Evolutionary conservation across 1,284 basidiomycete genomes (phyloP), one percentile per base, ranked within the genome.

Genomic region (Ceratobasidium papillatum): DNA sequence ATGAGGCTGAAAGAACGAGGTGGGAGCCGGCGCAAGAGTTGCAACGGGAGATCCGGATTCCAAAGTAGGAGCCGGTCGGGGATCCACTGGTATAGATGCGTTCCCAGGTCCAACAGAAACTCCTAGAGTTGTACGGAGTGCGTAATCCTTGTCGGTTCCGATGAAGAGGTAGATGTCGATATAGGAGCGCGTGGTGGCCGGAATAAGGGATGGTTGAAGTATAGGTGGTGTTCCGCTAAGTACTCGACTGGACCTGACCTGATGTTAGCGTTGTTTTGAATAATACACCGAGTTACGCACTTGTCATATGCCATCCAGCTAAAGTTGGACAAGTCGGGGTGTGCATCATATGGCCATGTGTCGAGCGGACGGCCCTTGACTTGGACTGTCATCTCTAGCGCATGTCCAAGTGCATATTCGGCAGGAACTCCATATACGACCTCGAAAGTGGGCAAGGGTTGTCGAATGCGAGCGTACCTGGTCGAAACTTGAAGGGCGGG

Each of bases 251-350:
- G 41, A 22, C 8, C 68, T 59, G 17, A 34, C 43, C 4, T 49
- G n/a, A 17, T 34, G 17, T 56, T 14, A 63, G 41, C 38, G 45
- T 19, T 27, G 2, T 25, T 3, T 5, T 2, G 19, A 17, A 17
- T 8, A 7, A 9, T 25, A 5, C 14, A 32, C 4, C 34, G 3
- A 7, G 17, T 19, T 45, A 14, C 25, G n/a, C 9, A 22, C 63
- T 30, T 34, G 49, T 71, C 68, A 27, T 59, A 71, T 17, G 12
- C 14, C 68, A 71, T 71, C 68, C 68, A 71, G 11, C 43, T 47
- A n/a, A 71, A 59, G 11, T 36, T 36, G 14, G 68, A 43, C 30
- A 71, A 49, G 43, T 71, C 56, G 4, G 68, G 68, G 9, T 49
- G 38, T 17, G 45, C 22, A 3, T 71, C 68, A 30, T 71, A 59